These are phyloP conservation scores for Flagelloscypha sp. DNA, from an alignment of 768 basidiomycete species.

Conservation along the genomic window DNA sequence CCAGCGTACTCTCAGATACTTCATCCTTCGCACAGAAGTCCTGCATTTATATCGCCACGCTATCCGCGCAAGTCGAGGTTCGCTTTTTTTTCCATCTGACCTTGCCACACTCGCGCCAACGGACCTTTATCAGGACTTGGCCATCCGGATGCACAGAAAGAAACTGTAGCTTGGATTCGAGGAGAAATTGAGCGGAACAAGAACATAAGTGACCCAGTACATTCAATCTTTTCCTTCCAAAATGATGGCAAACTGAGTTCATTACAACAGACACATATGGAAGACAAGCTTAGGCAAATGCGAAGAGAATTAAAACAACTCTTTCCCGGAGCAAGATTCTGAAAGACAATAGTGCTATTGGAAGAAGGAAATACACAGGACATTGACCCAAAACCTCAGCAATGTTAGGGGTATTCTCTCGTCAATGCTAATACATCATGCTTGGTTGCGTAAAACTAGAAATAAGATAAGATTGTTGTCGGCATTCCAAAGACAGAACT, in stretches of 20 bases:
- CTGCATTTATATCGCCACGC: conserved; percentile 56
- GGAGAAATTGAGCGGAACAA: conserved; percentile 59
- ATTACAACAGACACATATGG: conserved; percentile 41
- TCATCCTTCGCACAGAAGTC: conserved; percentile 57
- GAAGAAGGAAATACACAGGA: too few relatives aligned
- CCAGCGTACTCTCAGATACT: conserved; percentile 57
- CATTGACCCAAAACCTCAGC: too few relatives aligned
- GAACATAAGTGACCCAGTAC: conserved; percentile 49
- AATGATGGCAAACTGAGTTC: conserved; percentile 1
- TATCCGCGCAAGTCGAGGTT: conserved; percentile 65
- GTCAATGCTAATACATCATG: conserved; percentile 31
- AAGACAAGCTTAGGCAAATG: conserved; percentile 47
- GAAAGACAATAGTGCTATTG: too few relatives aligned
- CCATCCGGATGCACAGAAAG: conserved; percentile 48
- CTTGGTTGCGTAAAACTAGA: conserved; percentile 72
- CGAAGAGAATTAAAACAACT: conserved; percentile 56
- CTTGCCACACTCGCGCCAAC: conserved; percentile 2
- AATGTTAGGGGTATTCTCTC: too few relatives aligned
- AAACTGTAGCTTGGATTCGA: conserved; percentile 69
- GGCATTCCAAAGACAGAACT: conserved; percentile 30
- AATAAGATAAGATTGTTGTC: conserved; percentile 23
- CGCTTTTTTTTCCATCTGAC: conserved; percentile 11
- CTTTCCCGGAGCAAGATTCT: conserved; percentile 28
- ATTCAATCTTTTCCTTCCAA: conserved; percentile 11
- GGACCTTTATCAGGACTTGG: conserved; percentile 42